phyloP scores from a whole-genome alignment of 2,329 filamentous ascomycete species.

The Fusarium sp. region DNA sequence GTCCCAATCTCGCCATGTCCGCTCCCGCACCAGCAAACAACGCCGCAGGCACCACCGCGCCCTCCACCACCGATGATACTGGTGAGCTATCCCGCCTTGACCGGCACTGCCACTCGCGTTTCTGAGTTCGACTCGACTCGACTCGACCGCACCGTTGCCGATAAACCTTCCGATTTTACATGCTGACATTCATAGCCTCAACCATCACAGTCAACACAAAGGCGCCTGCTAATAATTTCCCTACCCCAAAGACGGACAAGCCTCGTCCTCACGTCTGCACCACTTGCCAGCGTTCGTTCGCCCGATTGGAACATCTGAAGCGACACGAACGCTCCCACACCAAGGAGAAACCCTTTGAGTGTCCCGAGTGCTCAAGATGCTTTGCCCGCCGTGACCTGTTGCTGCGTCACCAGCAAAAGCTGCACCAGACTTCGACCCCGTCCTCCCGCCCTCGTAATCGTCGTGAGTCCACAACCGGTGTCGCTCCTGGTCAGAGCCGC shows the following conservation, averaged over 20 bases:
- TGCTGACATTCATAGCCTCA: conserved; percentile 55
- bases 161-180: conserved; percentile 36
- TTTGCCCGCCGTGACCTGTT: conserved; percentile 94
- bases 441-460: conserved; percentile 88
- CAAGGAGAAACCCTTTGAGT: conserved; percentile 99
- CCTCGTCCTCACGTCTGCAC: conserved; percentile 93
- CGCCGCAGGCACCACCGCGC: conserved; percentile 43
- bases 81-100: conserved; percentile 51
- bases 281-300: conserved; percentile 92
- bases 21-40: conserved; percentile 48
- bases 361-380: conserved; percentile 91
- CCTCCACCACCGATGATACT: conserved; percentile 52
- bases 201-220: conserved; percentile 65
- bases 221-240: conserved; percentile 62
- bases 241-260: conserved; percentile 95
- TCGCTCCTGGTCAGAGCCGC: conserved; percentile 73
- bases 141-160: conserved; percentile 36
- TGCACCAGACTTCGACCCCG: conserved; percentile 92
- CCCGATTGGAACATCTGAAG: conserved; percentile 94
- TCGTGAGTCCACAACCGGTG: conserved; percentile 86
- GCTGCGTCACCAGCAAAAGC: conserved; percentile 96
- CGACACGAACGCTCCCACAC: conserved; percentile 98
- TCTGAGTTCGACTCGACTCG: conserved; percentile 37
- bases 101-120: conserved; percentile 50
- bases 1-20: conserved; percentile 52